These are phyloP conservation scores for Rhodotorula sp. DNA, from an alignment of 1,284 basidiomycete genomes.

Conservation along the genomic window DNA sequence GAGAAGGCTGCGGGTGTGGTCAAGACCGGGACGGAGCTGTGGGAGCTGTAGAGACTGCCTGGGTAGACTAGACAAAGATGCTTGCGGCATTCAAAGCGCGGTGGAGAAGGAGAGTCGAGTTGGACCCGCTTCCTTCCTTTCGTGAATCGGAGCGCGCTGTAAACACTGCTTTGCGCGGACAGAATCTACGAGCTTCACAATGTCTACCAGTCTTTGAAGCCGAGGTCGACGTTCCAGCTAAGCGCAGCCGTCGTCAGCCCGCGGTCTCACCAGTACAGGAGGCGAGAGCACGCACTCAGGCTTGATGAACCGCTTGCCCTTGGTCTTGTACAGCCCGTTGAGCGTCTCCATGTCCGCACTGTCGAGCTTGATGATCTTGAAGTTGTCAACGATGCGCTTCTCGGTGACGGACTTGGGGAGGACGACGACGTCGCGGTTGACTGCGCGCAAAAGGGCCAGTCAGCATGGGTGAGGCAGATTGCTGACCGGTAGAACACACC, in stretches of 20 bases:
- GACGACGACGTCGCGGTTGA: slow-evolving; percentile 64
- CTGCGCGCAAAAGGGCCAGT: slow-evolving; percentile 51
- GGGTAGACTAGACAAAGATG: not conserved
- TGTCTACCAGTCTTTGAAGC: slow-evolving; percentile 34
- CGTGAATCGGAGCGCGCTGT: too few species aligned
- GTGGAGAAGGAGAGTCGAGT: not conserved
- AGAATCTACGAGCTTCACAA: not conserved
- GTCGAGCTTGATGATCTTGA: slow-evolving; percentile 65
- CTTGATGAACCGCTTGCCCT: slow-evolving; percentile 32
- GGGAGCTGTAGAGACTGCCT: slow-evolving; percentile 14
- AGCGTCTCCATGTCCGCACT: slow-evolving; percentile 66
- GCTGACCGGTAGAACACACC: slow-evolving; percentile 2
- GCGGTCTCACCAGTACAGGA: not conserved
- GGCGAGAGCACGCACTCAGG: slow-evolving; percentile 3
- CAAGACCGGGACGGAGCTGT: slow-evolving; percentile 34
- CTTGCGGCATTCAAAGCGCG: too few species aligned
- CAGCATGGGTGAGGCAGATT: not conserved
- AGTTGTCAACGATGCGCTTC: slow-evolving; percentile 69
- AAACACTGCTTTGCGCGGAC: too few species aligned
- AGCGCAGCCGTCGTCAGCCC: not conserved
- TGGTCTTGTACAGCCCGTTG: slow-evolving; percentile 34
- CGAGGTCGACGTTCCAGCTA: slow-evolving; percentile 37
- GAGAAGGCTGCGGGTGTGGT: slow-evolving; percentile 3
- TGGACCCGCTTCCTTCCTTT: too few species aligned
- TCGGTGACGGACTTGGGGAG: slow-evolving; percentile 78